Percentiles rank a stretch among this genome's conserved stretches.
Evolutionary conservation across 208 protist genomes (phyloP).

Genomic region (Vickermania ingenoplastis): DNA sequence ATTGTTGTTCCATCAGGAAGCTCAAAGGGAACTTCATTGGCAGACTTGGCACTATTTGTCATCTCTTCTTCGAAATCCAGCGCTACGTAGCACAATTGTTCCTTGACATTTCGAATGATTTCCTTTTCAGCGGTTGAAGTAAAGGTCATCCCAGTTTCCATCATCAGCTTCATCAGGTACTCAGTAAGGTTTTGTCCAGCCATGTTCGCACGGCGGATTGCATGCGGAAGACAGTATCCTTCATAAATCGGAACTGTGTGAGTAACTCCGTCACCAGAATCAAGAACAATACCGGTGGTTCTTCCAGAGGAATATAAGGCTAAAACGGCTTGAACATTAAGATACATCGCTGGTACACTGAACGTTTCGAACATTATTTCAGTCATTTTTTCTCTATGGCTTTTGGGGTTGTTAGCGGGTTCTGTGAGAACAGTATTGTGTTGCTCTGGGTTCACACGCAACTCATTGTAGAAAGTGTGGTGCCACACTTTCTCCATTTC

Average conservation of each 20-base stretch:
- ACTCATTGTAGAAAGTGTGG: constrained; percentile 98
- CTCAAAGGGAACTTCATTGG: constrained; percentile 86
- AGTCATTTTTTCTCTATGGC: constrained; percentile 93
- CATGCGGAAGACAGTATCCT: constrained; percentile 85
- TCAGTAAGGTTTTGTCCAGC: constrained; percentile 93
- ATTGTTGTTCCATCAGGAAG: constrained; percentile 92
- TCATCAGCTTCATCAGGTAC: constrained; percentile 92
- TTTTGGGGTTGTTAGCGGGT: constrained; percentile 88
- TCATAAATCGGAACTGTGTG: constrained; percentile 93
- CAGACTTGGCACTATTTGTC: constrained; percentile 80
- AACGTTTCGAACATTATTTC: constrained; percentile 95
- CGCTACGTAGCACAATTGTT: constrained; percentile 91
- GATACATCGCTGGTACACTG: constrained; percentile 83
- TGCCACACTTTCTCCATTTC: constrained; percentile 98
- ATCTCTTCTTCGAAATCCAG: constrained; percentile 96
- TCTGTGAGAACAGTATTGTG: constrained; percentile 94
- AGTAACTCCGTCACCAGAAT: constrained; percentile 91
- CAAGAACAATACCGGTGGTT: constrained; percentile 89
- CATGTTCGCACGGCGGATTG: constrained; percentile 83
- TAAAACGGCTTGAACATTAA: constrained; percentile 95
- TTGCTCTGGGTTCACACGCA: constrained; percentile 95
- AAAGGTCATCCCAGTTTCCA: constrained; percentile 94
- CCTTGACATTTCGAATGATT: constrained; percentile 95
- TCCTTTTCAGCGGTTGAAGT: constrained; percentile 93
- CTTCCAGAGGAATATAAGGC: constrained; percentile 90